Base-by-base conservation (phyloP, 331 rosid species). In the Malus hybrid region DNA sequence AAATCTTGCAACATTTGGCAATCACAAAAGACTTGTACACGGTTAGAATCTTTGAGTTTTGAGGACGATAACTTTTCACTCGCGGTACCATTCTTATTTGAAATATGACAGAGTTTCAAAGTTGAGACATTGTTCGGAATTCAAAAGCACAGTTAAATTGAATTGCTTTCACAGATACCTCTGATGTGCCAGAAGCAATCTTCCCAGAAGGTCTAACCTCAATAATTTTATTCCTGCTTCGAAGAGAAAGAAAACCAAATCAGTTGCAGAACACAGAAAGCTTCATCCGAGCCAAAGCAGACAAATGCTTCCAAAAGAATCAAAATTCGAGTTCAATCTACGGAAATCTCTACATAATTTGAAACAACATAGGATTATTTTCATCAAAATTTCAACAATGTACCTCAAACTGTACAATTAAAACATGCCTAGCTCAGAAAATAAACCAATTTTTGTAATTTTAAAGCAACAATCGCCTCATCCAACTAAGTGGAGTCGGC, bases 161-260 rank as follows among this genome's bases (percentile, higher is more conserved):
- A 46, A 76, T 80, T 48, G 64, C 74, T 59, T 33, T 34, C 2
- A n/a, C 39, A 16, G 65, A 67, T 88, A 94, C 98, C 98, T 91
- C 95, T 19, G 91, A 82, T 79, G 88, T 88, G 71, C 97, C 97
- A 46, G 87, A 78, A 87, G 81, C 84, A 60, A 91, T 92, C 90
- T 86, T 93, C 79, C 98, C 95, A 27, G 98, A 79, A 82, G 98
- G 73, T 80, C 81, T 86, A 68, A 94, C 84, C 73, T 87, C 93
- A 62, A 81, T 20, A 6, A 73, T 87, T 90, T 87, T 88, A 69
- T 87, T 91, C 93, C 98, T 93, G 96, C 82, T 77, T 76, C 72
- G 69, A 90, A 77, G 78, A 56, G 61, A 44, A 44, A 83, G 57
- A 74, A 44, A 83, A 73, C 70, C 71, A 69, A 77, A 79, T 77